These are phyloP conservation scores for Apiospora hydei DNA, from an alignment of 2,329 filamentous ascomycete genomes.

Conservation along the genomic window DNA sequence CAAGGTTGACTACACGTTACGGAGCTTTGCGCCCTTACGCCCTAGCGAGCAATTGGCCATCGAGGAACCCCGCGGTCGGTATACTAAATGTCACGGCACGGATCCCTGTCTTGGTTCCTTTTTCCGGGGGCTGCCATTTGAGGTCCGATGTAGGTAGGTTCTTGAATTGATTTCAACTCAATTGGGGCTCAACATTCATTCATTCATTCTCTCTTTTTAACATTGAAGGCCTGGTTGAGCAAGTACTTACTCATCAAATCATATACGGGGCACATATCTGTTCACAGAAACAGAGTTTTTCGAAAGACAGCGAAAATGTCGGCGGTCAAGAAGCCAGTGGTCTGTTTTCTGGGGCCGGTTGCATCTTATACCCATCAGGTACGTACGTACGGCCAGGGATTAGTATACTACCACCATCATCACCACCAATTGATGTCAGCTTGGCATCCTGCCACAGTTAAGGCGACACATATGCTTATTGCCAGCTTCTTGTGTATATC, in stretches of 20 bases:
- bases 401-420: neutral
- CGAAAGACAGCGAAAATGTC: neutral
- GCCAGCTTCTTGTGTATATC: neutral
- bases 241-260: neutral
- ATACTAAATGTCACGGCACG: neutral
- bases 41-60: neutral
- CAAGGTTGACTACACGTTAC: neutral
- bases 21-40: conserved; percentile 15
- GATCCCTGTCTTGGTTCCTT: neutral
- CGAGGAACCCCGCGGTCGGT: conserved; percentile 2
- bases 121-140: neutral
- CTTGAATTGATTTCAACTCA: conserved; percentile 4
- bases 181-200: conserved; percentile 8
- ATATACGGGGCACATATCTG: neutral
- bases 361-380: conserved; percentile 62
- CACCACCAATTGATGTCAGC: neutral
- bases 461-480: neutral
- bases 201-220: neutral
- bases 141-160: conserved; percentile 9
- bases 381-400: conserved; percentile 40
- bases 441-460: neutral
- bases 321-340: conserved; percentile 45
- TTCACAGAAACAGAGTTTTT: neutral
- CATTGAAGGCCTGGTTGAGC: neutral
- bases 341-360: conserved; percentile 57